Base-by-base conservation (phyloP, 257 asterid genomes). In the Henckelia pumila region DNA sequence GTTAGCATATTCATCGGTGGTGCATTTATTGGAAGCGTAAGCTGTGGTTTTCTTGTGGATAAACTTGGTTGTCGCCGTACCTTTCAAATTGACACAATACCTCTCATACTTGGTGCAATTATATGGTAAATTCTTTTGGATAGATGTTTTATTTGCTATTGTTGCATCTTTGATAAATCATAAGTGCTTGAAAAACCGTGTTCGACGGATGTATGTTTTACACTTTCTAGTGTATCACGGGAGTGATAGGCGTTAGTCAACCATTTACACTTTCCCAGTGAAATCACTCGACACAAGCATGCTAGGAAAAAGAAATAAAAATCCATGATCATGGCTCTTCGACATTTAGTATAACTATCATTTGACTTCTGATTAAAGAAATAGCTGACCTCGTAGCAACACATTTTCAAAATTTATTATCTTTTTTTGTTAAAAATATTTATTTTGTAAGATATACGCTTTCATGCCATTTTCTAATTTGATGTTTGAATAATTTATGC, bases 1-100 rank as follows among this genome's bases (percentile, higher is more conserved):
- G 95, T 91, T 61, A 91, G 96, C 80, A 91, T 88, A 59, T 91
- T 91, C 78, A 83, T 91, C 40, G 89, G 86, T 65, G 97, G 97
- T 67, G 97, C 95, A 33, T 86, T 91, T 73, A 62, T 88, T 35
- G 97, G 97, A 69, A 91, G 97, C 78, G 28, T 91, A 68, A 68
- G 82, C 63, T 85, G 85, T 73, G 95, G 93, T 72, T 79, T 84
- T 72, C 74, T 91, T 50, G 85, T 86, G 73, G 93, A 91, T 82
- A 83, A 79, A 76, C 85, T 91, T 73, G 95, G 97, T 56, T 91
- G 82, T 74, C 86, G 95, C 22, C 85, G 91, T 66, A 85, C 96
- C 28, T 75, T 91, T 63, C 97, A 91, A 76, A 73, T 88, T 44
- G 95, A 55, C 76, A 85, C 93, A 10, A 72, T 91, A 71, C 97